Percentiles rank a stretch among this genome's conserved stretches.
Evolutionary conservation across 140 eudicot genomes (phyloP).

Genomic region (Stevia rebaudiana): DNA sequence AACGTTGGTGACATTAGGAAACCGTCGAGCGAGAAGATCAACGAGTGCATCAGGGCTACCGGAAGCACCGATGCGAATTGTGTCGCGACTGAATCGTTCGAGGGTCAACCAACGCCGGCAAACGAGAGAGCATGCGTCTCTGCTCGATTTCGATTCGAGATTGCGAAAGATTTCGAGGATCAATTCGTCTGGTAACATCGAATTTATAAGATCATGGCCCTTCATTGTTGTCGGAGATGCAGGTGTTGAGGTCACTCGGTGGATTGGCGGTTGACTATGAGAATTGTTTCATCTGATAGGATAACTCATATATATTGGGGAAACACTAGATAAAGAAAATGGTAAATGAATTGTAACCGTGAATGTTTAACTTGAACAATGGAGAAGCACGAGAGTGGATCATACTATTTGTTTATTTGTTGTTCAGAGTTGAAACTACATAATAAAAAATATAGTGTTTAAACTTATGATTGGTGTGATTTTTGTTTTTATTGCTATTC

Average conservation of each 20-base stretch:
- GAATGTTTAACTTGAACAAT: background rate
- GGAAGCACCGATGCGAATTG: slow-evolving; percentile 82
- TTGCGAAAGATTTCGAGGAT: slow-evolving; percentile 56
- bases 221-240: slow-evolving; percentile 32
- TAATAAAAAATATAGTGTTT: no score
- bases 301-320: background rate
- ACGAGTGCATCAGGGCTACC: slow-evolving; percentile 63
- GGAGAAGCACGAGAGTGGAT: background rate
- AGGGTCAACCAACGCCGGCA: slow-evolving; percentile 80
- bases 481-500: no score
- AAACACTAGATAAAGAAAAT: background rate
- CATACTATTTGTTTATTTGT: no score
- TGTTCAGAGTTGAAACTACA: no score
- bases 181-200: slow-evolving; percentile 64
- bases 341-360: background rate
- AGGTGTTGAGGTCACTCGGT: slow-evolving; percentile 16
- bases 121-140: slow-evolving; percentile 74
- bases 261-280: slow-evolving; percentile 29
- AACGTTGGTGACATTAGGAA: slow-evolving; percentile 48
- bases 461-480: no score
- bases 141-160: slow-evolving; percentile 47
- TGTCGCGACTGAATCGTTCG: slow-evolving; percentile 74
- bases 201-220: slow-evolving; percentile 60
- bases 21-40: slow-evolving; percentile 48
- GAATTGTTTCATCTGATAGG: background rate